These are phyloP conservation scores for Cladophialophora chaetospira DNA, from an alignment of 2,329 filamentous ascomycete species.

Conservation along the genomic window DNA sequence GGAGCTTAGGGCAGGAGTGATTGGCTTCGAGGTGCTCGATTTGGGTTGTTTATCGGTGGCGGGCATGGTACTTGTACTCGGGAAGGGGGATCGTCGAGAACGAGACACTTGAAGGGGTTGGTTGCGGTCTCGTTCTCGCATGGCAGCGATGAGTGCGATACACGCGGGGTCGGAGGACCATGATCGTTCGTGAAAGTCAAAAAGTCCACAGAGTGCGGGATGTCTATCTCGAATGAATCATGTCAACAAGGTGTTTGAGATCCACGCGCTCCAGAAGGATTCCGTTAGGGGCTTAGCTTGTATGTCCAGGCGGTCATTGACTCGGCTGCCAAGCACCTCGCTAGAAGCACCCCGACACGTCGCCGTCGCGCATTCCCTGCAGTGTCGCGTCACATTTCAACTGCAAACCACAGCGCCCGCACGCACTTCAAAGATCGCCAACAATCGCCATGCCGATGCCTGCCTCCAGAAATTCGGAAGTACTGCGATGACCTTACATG, in stretches of 20 bases:
- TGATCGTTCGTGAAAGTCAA: slow-evolving; percentile 2
- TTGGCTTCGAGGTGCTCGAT: slow-evolving; percentile 55
- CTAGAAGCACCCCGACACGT: not conserved
- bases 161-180: not conserved
- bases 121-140: slow-evolving; percentile 40
- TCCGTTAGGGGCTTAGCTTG: not conserved
- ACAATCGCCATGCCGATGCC: slow-evolving; percentile 9
- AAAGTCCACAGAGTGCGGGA: not conserved
- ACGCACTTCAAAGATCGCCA: no score
- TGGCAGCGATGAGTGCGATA: slow-evolving; percentile 39
- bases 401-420: no score
- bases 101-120: slow-evolving; percentile 15
- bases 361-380: slow-evolving; percentile 3
- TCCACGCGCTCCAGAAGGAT: slow-evolving; percentile 6
- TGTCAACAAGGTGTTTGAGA: slow-evolving; percentile 23
- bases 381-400: not conserved
- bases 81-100: slow-evolving; percentile 36
- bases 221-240: slow-evolving; percentile 4
- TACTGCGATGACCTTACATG: slow-evolving; percentile 24
- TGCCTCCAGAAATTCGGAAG: not conserved
- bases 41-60: slow-evolving; percentile 55
- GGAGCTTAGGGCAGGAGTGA: slow-evolving; percentile 69
- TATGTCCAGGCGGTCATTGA: not conserved
- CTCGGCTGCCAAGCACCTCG: not conserved
- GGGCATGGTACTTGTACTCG: slow-evolving; percentile 47